Evolutionary conservation across 1,284 basidiomycete genomes (phyloP), one percentile per base, ranked within the genome.

Genomic region (Phylloporus sp.): DNA sequence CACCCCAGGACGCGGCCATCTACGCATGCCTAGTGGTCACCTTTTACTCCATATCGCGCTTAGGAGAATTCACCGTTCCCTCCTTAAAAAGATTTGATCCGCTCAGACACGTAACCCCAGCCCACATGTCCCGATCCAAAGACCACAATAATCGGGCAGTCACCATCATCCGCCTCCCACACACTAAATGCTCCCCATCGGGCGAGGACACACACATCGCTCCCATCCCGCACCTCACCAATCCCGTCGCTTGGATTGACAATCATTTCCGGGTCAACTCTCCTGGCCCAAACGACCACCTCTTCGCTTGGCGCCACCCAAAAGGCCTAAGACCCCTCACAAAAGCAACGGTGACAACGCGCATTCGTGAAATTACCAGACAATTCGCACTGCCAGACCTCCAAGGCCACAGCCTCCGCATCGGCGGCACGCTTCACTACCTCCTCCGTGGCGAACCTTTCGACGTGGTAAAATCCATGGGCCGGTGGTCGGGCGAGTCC

Each of bases 321-420:
- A 44, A 44, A 15, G 52, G 47, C 0, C 4, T 49, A 1, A 13
- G 15, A 2, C 53, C 53, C 2, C 42, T 64, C 2, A 46, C 56
- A 0, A 63, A 52, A 24, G 11, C 2, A 0, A 47, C 58, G 8
- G 46, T 64, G 0, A 58, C 26, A 0, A 32, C 3, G 0, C 24
- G 7, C 0, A 63, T 64, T 22, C 20, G 26, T 1, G 44, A 60
- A 0, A 28, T 62, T 0, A 12, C 32, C 4, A 1, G 4, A 0
- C 8, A 32, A 11, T 22, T 0, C n/a, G 13, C 5, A 2, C 32
- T 49, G 0, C 49, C 54, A 0, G 54, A 56, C 12, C 40, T 56
- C 7, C 60, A 60, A 5, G 62, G 61, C 0, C 63, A 68, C 6
- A 65, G 66, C 20, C 51, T 68, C 0, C 12, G 26, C 15, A 68